Percentiles rank a stretch among this genome's conserved stretches.
These are phyloP conservation scores for Coffea humblotiana DNA, from an alignment of 305 asterid species.

Conservation along the genomic window DNA sequence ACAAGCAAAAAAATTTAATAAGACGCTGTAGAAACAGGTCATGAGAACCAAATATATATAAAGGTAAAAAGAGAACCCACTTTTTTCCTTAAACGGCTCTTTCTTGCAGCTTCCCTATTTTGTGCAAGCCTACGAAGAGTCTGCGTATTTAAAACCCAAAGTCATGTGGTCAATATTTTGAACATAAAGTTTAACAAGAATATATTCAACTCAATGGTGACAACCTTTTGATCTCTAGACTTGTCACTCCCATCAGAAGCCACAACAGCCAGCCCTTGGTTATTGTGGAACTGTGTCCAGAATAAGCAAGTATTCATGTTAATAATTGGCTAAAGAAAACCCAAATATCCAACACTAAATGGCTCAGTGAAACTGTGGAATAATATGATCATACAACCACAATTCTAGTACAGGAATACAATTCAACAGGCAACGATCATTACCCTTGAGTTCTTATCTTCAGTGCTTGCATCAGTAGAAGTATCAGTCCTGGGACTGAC, in stretches of 20 bases:
- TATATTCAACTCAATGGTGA: slow-evolving; percentile 14
- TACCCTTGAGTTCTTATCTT: slow-evolving; percentile 77
- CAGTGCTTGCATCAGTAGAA: slow-evolving; percentile 92
- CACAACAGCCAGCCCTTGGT: slow-evolving; percentile 43
- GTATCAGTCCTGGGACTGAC: slow-evolving; percentile 80
- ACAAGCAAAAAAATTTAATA: not conserved
- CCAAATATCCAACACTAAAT: not conserved
- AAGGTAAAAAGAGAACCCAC: slow-evolving; percentile 28
- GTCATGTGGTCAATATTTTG: slow-evolving; percentile 17
- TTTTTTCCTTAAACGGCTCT: slow-evolving; percentile 95
- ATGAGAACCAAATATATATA: not conserved
- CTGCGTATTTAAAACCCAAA: slow-evolving; percentile 44
- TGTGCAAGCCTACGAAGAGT: slow-evolving; percentile 99
- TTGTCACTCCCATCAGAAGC: slow-evolving; percentile 97
- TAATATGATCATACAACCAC: not conserved
- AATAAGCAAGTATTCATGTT: slow-evolving; percentile 18
- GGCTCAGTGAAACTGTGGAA: too few species aligned
- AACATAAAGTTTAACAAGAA: not conserved
- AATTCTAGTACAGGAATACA: not conserved
- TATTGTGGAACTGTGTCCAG: slow-evolving; percentile 58
- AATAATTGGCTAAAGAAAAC: not conserved
- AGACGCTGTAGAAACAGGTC: not conserved
- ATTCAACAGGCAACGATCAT: slow-evolving; percentile 17
- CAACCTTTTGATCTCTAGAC: slow-evolving; percentile 97
- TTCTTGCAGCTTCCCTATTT: slow-evolving; percentile 99